Percentiles rank a stretch among this genome's conserved stretches.
phyloP scores from a whole-genome alignment of 2,329 filamentous ascomycete species.

The Biscogniauxia sp. region DNA sequence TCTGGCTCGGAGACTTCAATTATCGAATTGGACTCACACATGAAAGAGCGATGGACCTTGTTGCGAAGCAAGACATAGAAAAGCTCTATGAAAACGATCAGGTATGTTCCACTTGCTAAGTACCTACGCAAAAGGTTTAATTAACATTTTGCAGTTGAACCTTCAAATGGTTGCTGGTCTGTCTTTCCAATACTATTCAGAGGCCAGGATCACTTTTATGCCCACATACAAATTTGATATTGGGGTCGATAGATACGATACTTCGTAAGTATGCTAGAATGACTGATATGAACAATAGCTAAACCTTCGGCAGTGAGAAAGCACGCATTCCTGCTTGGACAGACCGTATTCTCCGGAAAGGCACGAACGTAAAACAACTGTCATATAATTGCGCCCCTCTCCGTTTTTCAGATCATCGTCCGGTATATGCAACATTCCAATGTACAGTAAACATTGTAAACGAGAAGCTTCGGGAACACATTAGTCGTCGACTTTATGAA shows the following conservation, averaged over 20 bases:
- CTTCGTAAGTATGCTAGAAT: conserved; percentile 59
- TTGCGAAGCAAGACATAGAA: conserved; percentile 70
- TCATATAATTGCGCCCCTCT: conserved; percentile 81
- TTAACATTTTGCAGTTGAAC: conserved; percentile 61
- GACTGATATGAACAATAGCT: conserved; percentile 20
- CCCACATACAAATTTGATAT: conserved; percentile 97
- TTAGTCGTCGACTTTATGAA: conserved; percentile 74
- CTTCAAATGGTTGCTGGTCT: conserved; percentile 93
- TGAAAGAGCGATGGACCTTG: conserved; percentile 72
- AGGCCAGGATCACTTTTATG: conserved; percentile 81
- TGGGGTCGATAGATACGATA: conserved; percentile 85
- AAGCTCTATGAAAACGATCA: conserved; percentile 90
- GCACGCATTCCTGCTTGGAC: conserved; percentile 95
- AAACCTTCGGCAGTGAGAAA: conserved; percentile 68
- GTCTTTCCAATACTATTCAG: conserved; percentile 88
- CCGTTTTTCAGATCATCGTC: conserved; percentile 91
- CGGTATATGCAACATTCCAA: conserved; percentile 86
- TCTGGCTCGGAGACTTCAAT: conserved; percentile 98
- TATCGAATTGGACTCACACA: conserved; percentile 87
- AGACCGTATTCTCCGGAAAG: conserved; percentile 86
- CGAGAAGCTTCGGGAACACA: conserved; percentile 66
- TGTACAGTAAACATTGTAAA: conserved; percentile 80
- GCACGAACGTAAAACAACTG: conserved; percentile 75
- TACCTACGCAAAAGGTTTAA: background rate
- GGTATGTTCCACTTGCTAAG: conserved; percentile 39